phyloP scores from a whole-genome alignment of 2,329 filamentous ascomycete species.

The Calonectria hongkongensis region DNA sequence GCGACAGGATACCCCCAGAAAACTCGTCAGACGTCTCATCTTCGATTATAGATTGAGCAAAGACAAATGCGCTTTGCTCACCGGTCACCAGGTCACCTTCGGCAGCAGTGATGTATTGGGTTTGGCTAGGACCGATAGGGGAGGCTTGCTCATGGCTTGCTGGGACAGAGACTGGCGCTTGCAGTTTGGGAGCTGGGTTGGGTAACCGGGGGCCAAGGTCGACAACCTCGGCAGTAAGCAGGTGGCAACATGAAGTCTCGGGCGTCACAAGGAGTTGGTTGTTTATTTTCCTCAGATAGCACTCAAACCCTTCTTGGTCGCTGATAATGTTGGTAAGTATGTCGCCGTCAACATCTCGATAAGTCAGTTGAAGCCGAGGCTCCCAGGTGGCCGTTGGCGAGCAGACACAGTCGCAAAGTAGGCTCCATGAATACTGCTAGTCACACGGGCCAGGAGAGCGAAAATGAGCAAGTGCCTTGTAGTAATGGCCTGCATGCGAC shows the following conservation, averaged over 20 bases:
- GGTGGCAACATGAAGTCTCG: background rate
- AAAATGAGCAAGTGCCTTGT: constrained; percentile 9
- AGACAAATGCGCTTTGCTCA: background rate
- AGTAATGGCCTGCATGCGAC: background rate
- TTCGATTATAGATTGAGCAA: background rate
- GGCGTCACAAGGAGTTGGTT: background rate
- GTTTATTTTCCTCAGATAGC: background rate
- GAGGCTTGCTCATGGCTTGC: background rate
- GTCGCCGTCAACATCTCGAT: background rate
- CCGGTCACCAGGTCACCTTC: background rate
- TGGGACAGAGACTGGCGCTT: too few species aligned
- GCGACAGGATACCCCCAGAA: constrained; percentile 1
- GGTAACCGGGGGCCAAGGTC: background rate
- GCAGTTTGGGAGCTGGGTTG: background rate
- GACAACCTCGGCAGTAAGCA: background rate
- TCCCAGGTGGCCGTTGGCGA: background rate
- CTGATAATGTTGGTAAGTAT: background rate
- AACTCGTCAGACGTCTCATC: background rate
- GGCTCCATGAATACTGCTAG: constrained; percentile 17
- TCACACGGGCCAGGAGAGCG: background rate
- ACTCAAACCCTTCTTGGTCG: background rate
- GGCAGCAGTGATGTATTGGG: too few species aligned
- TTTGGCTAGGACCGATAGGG: background rate
- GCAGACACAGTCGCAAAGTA: constrained; percentile 11
- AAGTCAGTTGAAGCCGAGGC: background rate